Evolutionary conservation across 345 rosid species (phyloP), one percentile per base, ranked within the genome.

Genomic region (Boechera retrofracta): DNA sequence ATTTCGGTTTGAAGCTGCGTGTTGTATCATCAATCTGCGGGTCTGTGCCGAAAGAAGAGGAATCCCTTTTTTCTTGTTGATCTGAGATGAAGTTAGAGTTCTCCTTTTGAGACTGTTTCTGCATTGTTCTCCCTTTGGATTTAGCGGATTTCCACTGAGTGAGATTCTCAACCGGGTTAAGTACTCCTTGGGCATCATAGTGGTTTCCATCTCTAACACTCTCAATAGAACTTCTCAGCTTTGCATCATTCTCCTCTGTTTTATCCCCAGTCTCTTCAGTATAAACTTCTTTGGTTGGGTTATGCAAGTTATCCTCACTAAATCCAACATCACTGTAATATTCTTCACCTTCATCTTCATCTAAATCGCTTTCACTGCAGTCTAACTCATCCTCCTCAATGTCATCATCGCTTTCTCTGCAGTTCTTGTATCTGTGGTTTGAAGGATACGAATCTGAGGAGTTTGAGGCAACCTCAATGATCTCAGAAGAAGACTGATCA

Each of bases 161-260:
- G n/a, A 93, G 87, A 79, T 92, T 95, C 80, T 93, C 97, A 32
- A 95, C 96, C 1, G 99, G 97, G 76, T 87, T 87, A 79, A 95
- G 71, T 71, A 92, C 94, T 45, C 89, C 74, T 76, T 86, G 89
- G 33, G 81, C 82, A 77, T 82, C 85, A 80, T 83, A 83, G 74
- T 62, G 74, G 72, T 85, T 82, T 75, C 86, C 83, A 67, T 80
- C 86, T 64, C 86, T 79, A 57, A 69, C 87, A 74, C 68, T 81
- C 48, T 67, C 81, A 78, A 79, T 70, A 39, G 45, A 54, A 56
- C 66, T 62, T 51, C 52, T 75, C 33, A 75, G 65, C 74, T 83
- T 78, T 78, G 55, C 71, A 44, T 59, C 85, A 31, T 12, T 69
- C 56, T 75, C 75, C 59, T 47, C 79, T 6, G 26, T 76, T n/a